phyloP scores from a whole-genome alignment of 805 yeast species.

The Candida boleticola region DNA sequence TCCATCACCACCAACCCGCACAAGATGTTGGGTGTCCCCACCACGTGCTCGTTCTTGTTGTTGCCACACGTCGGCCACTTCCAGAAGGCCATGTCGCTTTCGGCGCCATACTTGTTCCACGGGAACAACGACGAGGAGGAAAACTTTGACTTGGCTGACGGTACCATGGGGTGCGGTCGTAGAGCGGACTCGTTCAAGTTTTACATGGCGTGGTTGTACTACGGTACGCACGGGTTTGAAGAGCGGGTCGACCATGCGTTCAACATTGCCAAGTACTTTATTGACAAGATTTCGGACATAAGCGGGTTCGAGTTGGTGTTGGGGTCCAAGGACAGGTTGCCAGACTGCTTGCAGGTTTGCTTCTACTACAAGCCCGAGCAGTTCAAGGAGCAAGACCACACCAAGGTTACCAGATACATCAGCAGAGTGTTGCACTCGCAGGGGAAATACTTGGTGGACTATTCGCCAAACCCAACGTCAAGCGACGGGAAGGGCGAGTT shows the following conservation, averaged over 20 bases:
- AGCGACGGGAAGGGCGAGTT: constrained; percentile 64
- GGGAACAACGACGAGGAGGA: constrained; percentile 48
- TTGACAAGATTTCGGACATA: constrained; percentile 33
- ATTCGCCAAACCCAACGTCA: constrained; percentile 62
- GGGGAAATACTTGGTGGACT: constrained; percentile 75
- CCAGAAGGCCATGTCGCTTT: constrained; percentile 69
- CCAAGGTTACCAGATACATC: constrained; percentile 58
- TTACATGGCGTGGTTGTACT: constrained; percentile 79
- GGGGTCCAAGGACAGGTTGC: constrained; percentile 44
- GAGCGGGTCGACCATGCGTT: constrained; percentile 72
- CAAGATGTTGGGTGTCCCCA: constrained; percentile 86
- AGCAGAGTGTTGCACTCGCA: constrained; percentile 56
- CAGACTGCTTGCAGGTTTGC: constrained; percentile 82
- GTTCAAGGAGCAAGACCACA: constrained; percentile 28
- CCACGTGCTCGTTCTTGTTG: constrained; percentile 69
- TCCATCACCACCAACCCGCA: constrained; percentile 83
- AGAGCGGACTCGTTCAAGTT: constrained; percentile 79
- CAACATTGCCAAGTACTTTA: constrained; percentile 61
- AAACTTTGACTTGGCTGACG: constrained; percentile 77
- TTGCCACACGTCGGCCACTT: constrained; percentile 66
- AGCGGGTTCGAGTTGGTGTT: constrained; percentile 53
- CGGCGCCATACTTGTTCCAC: constrained; percentile 82
- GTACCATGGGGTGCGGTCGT: constrained; percentile 91
- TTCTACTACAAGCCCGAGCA: constrained; percentile 61
- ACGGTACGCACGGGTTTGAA: constrained; percentile 66